Evolutionary conservation across 2,329 filamentous ascomycete genomes (phyloP).

Genomic region (Neopestalotiopsis sp.): DNA sequence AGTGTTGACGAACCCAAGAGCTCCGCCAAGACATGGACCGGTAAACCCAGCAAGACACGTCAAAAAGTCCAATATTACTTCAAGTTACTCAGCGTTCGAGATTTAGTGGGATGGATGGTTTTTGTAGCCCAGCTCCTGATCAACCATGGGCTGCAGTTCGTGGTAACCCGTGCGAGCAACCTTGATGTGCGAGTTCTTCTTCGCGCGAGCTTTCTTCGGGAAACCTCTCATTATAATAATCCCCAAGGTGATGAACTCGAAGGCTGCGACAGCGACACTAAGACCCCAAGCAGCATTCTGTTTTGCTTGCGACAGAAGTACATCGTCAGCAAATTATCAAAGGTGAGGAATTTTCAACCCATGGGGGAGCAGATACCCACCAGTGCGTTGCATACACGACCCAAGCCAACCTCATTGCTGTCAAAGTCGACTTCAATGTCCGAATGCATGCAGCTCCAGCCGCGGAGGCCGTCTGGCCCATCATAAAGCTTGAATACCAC

Average conservation of each 20-base stretch:
- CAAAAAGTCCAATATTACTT: no score
- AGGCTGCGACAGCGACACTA: neutral
- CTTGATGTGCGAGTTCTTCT: neutral
- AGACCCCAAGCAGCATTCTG: neutral
- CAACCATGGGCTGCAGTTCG: neutral
- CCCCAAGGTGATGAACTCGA: neutral
- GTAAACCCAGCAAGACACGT: no score
- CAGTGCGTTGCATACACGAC: neutral
- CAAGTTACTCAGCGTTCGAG: no score
- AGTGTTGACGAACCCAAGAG: no score
- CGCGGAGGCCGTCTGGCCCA: neutral
- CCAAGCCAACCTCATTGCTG: slow-evolving; percentile 2
- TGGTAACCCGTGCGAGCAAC: neutral
- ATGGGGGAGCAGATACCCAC: neutral
- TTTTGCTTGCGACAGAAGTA: neutral
- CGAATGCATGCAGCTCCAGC: neutral
- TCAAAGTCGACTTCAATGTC: neutral
- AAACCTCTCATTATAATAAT: neutral
- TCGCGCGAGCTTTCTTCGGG: neutral
- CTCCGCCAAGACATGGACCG: no score
- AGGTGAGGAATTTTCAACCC: neutral
- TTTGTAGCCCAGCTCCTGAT: no score
- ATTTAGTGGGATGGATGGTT: no score
- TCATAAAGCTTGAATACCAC: neutral
- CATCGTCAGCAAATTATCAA: neutral